phyloP scores from a whole-genome alignment of 768 basidiomycete genomes.

The Russula olivacea region DNA sequence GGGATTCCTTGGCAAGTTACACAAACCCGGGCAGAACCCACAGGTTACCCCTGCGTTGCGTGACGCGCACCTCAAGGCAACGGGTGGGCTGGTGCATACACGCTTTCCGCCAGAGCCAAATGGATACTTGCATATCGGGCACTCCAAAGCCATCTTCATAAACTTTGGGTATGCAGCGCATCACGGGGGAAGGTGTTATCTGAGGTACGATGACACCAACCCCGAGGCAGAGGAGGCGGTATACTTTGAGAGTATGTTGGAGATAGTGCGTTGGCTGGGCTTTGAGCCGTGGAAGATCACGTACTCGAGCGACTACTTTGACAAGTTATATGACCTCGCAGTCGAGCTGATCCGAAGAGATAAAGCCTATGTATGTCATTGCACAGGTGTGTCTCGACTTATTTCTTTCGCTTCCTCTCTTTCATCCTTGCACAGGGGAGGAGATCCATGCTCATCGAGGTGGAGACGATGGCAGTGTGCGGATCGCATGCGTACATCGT shows the following conservation, averaged over 20 bases:
- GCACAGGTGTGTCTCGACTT: constrained; percentile 64
- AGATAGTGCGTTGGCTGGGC: constrained; percentile 93
- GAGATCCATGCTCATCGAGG: constrained; percentile 88
- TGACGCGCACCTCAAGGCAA: constrained; percentile 73
- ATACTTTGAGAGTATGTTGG: constrained; percentile 95
- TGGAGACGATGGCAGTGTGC: constrained; percentile 69
- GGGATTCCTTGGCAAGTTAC: constrained; percentile 88
- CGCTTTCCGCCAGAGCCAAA: constrained; percentile 99
- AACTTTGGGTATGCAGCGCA: constrained; percentile 98
- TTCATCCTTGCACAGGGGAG: constrained; percentile 54
- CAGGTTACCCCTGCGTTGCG: constrained; percentile 76
- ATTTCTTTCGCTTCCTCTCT: neutral
- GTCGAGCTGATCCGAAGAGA: constrained; percentile 83
- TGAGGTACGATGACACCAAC: constrained; percentile 98
- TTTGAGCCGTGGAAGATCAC: constrained; percentile 99
- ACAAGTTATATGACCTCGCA: constrained; percentile 78
- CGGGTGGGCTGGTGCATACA: constrained; percentile 81
- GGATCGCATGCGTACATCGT: constrained; percentile 83
- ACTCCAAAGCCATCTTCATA: constrained; percentile 97
- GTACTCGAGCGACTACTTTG: constrained; percentile 97
- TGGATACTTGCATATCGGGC: constrained; percentile 91
- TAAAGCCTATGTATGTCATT: constrained; percentile 94
- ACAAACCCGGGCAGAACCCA: constrained; percentile 90
- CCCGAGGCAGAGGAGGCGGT: constrained; percentile 95
- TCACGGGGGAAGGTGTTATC: constrained; percentile 85